These are phyloP conservation scores for Ulota crispa DNA, from an alignment of 225 moss, liverwort and hornwort genomes.

Conservation along the genomic window DNA sequence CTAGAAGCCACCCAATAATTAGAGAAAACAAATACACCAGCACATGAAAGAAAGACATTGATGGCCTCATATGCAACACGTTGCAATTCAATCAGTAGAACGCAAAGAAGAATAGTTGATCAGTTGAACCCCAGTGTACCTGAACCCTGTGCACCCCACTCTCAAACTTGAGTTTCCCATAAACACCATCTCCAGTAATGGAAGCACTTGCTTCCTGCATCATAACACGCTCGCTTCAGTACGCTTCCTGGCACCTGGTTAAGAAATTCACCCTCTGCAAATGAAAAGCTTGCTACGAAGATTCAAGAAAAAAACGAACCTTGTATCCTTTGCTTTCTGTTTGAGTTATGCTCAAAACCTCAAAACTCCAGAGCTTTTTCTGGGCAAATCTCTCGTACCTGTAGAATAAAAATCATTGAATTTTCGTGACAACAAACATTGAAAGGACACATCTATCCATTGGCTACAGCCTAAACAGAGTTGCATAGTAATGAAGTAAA, in stretches of 20 bases:
- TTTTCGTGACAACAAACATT: constrained; percentile 1
- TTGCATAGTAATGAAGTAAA: background rate
- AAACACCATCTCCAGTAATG: constrained; percentile 83
- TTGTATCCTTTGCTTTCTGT: constrained; percentile 92
- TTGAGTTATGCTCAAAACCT: constrained; percentile 77
- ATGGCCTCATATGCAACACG: background rate
- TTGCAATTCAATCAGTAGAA: background rate
- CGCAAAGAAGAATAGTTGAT: background rate
- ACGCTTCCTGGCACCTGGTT: background rate
- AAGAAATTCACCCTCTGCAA: background rate
- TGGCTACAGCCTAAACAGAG: background rate
- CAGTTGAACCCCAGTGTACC: constrained; percentile 44
- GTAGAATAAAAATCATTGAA: constrained; percentile 1
- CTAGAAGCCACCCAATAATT: background rate
- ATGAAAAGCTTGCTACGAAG: background rate
- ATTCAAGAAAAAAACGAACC: constrained; percentile 42
- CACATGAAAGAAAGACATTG: background rate
- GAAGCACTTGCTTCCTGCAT: constrained; percentile 98
- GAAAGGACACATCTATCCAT: background rate
- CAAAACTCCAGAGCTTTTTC: constrained; percentile 84
- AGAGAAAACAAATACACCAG: background rate
- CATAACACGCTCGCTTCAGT: constrained; percentile 21
- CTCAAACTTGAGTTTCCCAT: constrained; percentile 94
- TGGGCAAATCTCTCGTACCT: constrained; percentile 92
- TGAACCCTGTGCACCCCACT: constrained; percentile 98